Conservation (phyloP, 2,329 filamentous ascomycete species). For the Aureobasidium leucospermi region DNA sequence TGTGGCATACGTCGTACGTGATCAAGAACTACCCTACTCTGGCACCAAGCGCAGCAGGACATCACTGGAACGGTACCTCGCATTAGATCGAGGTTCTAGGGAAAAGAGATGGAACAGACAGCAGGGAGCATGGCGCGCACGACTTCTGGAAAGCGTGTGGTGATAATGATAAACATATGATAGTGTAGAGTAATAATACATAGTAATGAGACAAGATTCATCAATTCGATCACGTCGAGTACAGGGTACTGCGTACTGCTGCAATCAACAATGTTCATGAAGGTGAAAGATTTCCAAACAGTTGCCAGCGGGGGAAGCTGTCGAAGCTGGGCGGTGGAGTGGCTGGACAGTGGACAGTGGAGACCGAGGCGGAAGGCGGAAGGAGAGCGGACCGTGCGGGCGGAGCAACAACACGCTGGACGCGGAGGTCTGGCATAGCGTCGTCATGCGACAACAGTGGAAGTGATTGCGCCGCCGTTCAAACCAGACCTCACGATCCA, state of each 20-base stretch:
- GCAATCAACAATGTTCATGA: too few relatives aligned
- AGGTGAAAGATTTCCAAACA: too few relatives aligned
- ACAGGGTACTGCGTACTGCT: too few relatives aligned
- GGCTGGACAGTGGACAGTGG: not conserved
- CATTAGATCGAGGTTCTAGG: not conserved
- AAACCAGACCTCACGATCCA: not conserved
- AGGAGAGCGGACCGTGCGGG: not conserved
- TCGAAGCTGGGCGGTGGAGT: not conserved
- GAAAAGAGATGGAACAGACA: not conserved
- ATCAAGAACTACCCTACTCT: slow-evolving; percentile 26
- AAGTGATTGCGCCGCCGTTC: slow-evolving; percentile 6
- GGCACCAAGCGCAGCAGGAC: not conserved
- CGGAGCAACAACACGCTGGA: not conserved
- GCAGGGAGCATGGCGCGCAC: not conserved
- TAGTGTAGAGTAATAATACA: slow-evolving; percentile 1
- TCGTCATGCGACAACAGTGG: slow-evolving; percentile 7
- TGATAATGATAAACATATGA: not conserved
- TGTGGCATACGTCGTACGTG: slow-evolving; percentile 38
- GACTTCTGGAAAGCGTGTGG: not conserved
- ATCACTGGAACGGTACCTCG: slow-evolving; percentile 7
- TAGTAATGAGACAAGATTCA: not conserved
- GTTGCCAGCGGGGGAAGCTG: too few relatives aligned
- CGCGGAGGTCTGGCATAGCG: not conserved
- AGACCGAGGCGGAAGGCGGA: not conserved
- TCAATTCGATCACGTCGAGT: too few relatives aligned